A percentile compares a stretch with the other conserved stretches of the same genome.
phyloP scores from a whole-genome alignment of 441 rosid genomes.

The Syzygium malaccense region DNA sequence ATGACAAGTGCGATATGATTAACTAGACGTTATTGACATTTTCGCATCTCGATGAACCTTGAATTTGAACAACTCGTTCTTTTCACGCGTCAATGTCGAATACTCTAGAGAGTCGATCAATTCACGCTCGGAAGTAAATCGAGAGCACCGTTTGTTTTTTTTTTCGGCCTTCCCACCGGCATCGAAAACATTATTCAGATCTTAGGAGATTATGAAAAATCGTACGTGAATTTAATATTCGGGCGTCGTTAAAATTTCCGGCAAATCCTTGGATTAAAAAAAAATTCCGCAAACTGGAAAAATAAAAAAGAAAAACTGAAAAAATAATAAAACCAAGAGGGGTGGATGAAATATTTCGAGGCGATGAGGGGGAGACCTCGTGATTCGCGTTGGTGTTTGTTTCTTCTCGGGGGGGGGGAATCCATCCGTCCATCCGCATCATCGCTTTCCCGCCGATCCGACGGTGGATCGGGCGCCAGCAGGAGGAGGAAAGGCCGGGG shows the following conservation, averaged over 20 bases:
- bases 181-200: background rate
- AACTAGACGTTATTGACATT: fast-evolving
- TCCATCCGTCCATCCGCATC: background rate
- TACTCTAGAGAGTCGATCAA: background rate
- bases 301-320: background rate
- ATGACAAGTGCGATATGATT: background rate
- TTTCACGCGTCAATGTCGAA: fast-evolving
- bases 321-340: background rate
- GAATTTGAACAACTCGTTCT: background rate
- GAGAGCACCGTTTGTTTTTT: background rate
- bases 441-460: background rate
- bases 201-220: background rate
- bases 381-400: background rate
- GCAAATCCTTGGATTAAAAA: background rate
- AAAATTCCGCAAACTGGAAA: background rate
- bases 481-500: no score
- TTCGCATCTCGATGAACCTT: background rate
- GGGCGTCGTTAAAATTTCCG: background rate
- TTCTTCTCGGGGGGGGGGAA: background rate
- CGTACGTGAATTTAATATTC: background rate
- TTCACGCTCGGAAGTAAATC: fast-evolving
- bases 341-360: background rate
- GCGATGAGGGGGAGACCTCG: background rate
- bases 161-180: fast-evolving
- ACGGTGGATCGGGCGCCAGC: background rate